phyloP scores from a whole-genome alignment of 78 protist species.

The Emiliania huxleyi region DNA sequence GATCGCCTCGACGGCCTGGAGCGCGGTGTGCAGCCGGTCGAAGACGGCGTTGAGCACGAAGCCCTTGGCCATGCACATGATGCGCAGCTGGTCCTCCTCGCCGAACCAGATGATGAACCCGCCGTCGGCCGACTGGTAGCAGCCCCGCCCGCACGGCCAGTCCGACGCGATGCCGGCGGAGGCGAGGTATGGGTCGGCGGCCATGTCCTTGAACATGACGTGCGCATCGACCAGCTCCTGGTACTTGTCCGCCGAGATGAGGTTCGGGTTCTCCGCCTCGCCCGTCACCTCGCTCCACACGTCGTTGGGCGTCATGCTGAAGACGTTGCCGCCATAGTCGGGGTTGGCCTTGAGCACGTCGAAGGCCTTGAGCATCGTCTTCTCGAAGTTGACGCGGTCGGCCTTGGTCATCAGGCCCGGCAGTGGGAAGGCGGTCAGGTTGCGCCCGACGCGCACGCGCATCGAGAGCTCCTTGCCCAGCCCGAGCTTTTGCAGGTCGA shows the following conservation, averaged over 20 bases:
- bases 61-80: background rate
- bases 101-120: background rate
- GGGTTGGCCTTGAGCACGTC: background rate
- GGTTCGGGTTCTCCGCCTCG: background rate
- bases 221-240: background rate
- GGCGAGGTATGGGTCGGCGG: background rate
- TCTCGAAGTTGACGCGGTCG: background rate
- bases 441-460: background rate
- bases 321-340: background rate
- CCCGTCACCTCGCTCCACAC: too few relatives aligned
- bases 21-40: background rate
- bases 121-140: background rate
- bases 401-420: background rate
- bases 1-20: background rate
- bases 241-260: background rate
- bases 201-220: slow-evolving; percentile 3
- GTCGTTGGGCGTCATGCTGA: background rate
- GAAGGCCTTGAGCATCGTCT: background rate
- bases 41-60: background rate
- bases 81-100: background rate
- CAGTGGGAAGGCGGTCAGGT: background rate
- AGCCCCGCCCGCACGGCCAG: background rate
- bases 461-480: background rate
- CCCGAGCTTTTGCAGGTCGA: background rate
- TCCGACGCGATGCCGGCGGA: background rate